These are phyloP conservation scores for Jaltomata sinuosa DNA, from an alignment of 257 asterid species.

Conservation along the genomic window DNA sequence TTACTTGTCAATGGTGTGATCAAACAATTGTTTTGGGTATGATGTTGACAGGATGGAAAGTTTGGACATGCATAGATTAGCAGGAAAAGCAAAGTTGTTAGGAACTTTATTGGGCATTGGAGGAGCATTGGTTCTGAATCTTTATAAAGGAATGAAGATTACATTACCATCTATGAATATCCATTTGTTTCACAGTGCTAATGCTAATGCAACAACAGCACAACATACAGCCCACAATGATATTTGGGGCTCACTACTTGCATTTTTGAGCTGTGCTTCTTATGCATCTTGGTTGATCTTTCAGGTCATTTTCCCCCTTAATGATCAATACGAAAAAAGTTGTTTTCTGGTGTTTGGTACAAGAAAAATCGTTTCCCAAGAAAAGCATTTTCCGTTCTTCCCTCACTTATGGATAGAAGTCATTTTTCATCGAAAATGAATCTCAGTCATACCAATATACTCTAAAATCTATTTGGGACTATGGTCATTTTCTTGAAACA, in stretches of 20 bases:
- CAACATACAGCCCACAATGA: background rate
- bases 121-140: conserved; percentile 30
- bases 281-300: conserved; percentile 27
- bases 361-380: no score
- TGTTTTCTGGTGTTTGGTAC: background rate
- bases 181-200: background rate
- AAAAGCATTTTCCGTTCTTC: no score
- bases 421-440: background rate
- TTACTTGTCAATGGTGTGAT: background rate
- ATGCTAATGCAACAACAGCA: background rate
- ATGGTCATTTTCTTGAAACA: background rate
- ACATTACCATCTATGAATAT: conserved; percentile 1
- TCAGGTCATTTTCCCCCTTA: conserved; percentile 15
- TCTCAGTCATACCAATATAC: background rate
- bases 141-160: conserved; percentile 20
- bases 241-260: conserved; percentile 15
- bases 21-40: background rate
- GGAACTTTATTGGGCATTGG: conserved; percentile 23
- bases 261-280: conserved; percentile 17
- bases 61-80: conserved; percentile 1
- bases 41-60: conserved; percentile 24
- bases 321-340: no score
- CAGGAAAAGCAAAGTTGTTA: conserved; percentile 24
- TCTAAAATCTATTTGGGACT: background rate
- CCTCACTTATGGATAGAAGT: background rate